A percentile compares a stretch with the other conserved stretches of the same genome.
These are phyloP conservation scores for Pezicula rhizophila DNA, from an alignment of 2,329 filamentous ascomycete genomes.

Conservation along the genomic window DNA sequence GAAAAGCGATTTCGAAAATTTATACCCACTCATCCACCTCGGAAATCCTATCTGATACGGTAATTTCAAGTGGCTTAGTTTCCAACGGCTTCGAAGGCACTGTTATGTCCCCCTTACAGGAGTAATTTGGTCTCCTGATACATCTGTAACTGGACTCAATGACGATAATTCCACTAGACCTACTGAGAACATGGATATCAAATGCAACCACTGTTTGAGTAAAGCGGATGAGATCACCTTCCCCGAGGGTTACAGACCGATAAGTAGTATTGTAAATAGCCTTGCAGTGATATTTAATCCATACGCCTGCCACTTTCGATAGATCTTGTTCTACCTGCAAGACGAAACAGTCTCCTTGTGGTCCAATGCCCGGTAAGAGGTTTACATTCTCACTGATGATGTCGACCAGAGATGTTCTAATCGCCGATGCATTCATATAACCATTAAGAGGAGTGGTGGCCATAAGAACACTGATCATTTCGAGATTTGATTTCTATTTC, in stretches of 20 bases:
- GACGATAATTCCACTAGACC: slow-evolving; percentile 1
- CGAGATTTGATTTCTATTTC: slow-evolving; percentile 54
- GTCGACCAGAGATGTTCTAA: slow-evolving; percentile 43
- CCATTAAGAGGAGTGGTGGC: slow-evolving; percentile 42
- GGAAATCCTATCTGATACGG: background rate
- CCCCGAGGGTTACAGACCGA: slow-evolving; percentile 26
- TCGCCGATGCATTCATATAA: slow-evolving; percentile 44
- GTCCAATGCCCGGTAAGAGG: slow-evolving; percentile 48
- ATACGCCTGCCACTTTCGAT: slow-evolving; percentile 42
- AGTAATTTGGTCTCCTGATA: slow-evolving; percentile 6
- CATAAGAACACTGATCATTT: slow-evolving; percentile 54
- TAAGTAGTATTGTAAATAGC: slow-evolving; percentile 51
- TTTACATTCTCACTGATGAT: slow-evolving; percentile 50
- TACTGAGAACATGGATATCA: slow-evolving; percentile 2
- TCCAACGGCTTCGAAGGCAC: background rate
- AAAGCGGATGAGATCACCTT: slow-evolving; percentile 16
- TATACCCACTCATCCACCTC: background rate
- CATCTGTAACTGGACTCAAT: slow-evolving; percentile 3
- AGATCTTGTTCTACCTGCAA: slow-evolving; percentile 39
- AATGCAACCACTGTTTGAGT: slow-evolving; percentile 8
- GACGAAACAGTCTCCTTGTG: slow-evolving; percentile 45
- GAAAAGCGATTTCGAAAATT: slow-evolving; percentile 8
- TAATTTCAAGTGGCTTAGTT: background rate
- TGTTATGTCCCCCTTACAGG: slow-evolving; percentile 1
- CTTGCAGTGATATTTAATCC: slow-evolving; percentile 47